phyloP scores from a whole-genome alignment of 1,284 basidiomycete species.

The Cutaneotrichosporon mucoides region DNA sequence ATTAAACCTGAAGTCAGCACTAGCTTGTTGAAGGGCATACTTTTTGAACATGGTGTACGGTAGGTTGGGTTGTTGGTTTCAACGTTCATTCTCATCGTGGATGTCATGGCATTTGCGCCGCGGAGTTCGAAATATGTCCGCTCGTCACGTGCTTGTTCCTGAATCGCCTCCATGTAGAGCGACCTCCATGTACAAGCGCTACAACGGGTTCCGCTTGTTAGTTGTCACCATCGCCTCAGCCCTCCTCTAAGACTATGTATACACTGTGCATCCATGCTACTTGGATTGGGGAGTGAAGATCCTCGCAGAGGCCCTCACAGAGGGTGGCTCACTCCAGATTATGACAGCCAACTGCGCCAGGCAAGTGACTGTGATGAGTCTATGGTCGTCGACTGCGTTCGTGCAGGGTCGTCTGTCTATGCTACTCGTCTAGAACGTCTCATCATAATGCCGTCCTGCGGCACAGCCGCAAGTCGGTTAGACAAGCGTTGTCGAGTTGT shows the following conservation, averaged over 20 bases:
- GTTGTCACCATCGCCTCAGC: no score
- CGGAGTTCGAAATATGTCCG: no score
- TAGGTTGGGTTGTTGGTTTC: background rate
- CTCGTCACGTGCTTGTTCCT: no score
- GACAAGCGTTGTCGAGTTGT: conserved; percentile 9
- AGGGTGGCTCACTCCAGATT: background rate
- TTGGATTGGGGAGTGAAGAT: background rate
- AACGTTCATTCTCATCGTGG: background rate
- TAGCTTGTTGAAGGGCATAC: conserved; percentile 16
- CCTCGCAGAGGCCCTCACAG: background rate
- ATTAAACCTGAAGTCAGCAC: conserved; percentile 61
- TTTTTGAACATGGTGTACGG: conserved; percentile 43
- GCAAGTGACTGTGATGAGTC: background rate
- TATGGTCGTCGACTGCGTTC: background rate
- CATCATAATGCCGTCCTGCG: background rate
- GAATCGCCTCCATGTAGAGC: no score
- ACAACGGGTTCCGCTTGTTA: no score
- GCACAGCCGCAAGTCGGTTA: background rate
- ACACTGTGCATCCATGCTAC: conserved; percentile 7
- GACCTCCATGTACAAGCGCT: no score
- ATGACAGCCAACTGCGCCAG: background rate
- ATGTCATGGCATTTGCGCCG: background rate
- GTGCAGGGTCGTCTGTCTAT: background rate
- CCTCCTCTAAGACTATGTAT: background rate
- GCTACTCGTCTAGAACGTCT: background rate